A percentile compares a stretch with the other conserved stretches of the same genome.
These are phyloP conservation scores for Pseudomassariella vexata DNA, from an alignment of 2,329 filamentous ascomycete genomes.

Conservation along the genomic window DNA sequence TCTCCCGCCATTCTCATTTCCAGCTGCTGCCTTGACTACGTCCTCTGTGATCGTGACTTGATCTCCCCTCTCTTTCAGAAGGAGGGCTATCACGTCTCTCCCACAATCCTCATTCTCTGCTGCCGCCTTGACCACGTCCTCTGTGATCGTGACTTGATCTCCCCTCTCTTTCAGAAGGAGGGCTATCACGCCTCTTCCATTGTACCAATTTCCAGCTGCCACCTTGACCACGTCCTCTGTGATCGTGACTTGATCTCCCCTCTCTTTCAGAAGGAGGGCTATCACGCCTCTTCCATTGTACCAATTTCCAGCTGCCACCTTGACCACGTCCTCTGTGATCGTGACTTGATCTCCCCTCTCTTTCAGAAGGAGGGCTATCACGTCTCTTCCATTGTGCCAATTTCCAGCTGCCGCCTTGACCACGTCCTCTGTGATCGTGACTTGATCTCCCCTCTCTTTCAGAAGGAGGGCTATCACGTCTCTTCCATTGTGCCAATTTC, in stretches of 20 bases:
- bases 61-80: slow-evolving; percentile 1
- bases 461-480: background rate
- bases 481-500: background rate
- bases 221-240: background rate
- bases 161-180: background rate
- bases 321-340: too few species aligned
- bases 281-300: background rate
- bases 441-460: background rate
- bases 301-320: background rate
- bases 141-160: background rate
- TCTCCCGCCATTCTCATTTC: too few species aligned
- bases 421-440: background rate
- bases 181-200: background rate
- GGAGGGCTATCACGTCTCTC: background rate
- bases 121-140: background rate
- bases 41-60: background rate
- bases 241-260: background rate
- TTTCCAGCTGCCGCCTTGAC: background rate
- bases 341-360: slow-evolving; percentile 18
- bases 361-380: too few species aligned
- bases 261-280: slow-evolving; percentile 1
- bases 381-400: too few species aligned
- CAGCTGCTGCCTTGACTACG: too few species aligned
- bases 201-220: background rate
- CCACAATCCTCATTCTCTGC: background rate